Evolutionary conservation across 305 asterid species (phyloP), one percentile per base, ranked within the genome.

Genomic region (Andrographis paniculata): DNA sequence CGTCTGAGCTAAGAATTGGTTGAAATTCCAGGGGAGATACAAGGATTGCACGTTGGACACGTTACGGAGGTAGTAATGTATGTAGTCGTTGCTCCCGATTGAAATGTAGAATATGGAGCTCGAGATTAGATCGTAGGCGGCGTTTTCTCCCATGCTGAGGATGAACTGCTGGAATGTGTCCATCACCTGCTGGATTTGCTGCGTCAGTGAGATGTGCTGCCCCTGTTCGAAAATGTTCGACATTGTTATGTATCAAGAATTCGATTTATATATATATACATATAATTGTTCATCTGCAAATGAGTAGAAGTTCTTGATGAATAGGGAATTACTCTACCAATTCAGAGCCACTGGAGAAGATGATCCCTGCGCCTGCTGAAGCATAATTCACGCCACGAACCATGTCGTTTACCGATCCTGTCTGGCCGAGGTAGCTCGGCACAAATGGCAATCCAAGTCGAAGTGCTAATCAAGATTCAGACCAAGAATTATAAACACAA

Each of bases 301-400:
- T n/a, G n/a, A 45, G 33, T 42, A 36, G 31, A 42, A 48, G 14
- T 20, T 6, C 17, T 19, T 9, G 19, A 14, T 1, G 13, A 33
- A 2, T n/a, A 33, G 38, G 38, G 38, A 33, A 5, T 9, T 1
- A 13, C 12, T 33, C 38, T 76, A 91, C 99, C 96, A 83, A 68
- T 67, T 83, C 95, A 43, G 99, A 71, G 48, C 99, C 99, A 52
- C 96, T 83, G 10, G 96, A 80, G 67, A 77, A 81, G 53, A 87
- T 83, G 59, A 87, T 80, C 39, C 95, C 96, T 27, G 95, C 84
- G 42, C 91, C 95, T 49, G 96, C 99, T 58, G 96, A 91, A 51
- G 99, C 99, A 55, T 86, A 91, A 52, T 87, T 87, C 20, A 80
- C 93, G 22, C 95, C 99, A 42, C 24, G 83, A 54, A 52, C 50